Conservation (phyloP, 225 moss, liverwort and hornwort species). For the Thuidium tamariscinum region DNA sequence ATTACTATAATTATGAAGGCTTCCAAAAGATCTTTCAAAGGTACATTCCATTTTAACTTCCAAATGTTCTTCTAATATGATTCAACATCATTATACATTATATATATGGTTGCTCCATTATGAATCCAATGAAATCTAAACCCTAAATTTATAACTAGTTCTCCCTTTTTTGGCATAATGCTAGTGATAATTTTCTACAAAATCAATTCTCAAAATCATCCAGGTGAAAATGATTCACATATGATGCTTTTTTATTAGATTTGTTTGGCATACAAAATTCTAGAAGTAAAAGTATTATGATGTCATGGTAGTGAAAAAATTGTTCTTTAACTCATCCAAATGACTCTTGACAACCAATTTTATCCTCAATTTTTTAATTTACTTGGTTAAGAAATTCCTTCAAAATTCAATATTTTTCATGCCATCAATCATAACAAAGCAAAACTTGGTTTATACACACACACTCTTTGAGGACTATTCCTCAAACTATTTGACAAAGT, state of each 20-base stretch:
- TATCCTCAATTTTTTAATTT: not conserved
- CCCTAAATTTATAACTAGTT: no score
- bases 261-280: no score
- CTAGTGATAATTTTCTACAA: fast-evolving
- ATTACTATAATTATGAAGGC: not conserved
- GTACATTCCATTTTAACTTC: not conserved
- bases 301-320: no score
- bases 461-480: no score
- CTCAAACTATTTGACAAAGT: fast-evolving
- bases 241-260: no score
- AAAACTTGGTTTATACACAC: no score
- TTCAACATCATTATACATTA: not conserved
- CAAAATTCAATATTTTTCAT: not conserved
- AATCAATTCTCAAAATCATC: no score
- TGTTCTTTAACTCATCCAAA: no score
- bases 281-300: no score
- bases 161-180: no score
- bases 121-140: not conserved
- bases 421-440: fast-evolving
- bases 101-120: fast-evolving
- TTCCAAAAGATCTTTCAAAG: not conserved
- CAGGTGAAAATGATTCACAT: no score
- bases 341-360: not conserved
- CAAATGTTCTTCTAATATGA: fast-evolving
- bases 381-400: fast-evolving